Evolutionary conservation across 2,329 filamentous ascomycete genomes (phyloP), one percentile per base, ranked within the genome.

Genomic region (Bipolaris sorokiniana): DNA sequence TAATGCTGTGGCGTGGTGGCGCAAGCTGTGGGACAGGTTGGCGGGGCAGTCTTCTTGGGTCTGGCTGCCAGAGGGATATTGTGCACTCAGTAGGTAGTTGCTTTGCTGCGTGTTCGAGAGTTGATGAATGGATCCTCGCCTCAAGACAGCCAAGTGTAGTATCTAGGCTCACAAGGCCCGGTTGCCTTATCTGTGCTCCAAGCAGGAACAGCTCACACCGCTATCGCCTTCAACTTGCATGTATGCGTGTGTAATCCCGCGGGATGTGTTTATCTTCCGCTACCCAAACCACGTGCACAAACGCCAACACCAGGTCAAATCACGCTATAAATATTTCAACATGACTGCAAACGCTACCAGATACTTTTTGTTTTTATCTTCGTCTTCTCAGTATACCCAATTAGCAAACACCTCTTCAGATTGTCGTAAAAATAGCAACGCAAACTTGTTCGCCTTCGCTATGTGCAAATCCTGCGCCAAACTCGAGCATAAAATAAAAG

Each of bases 401-500:
- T 20, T 34, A 44, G 34, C 28, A 38, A 28, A 13, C 49, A 57
- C 48, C 40, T 54, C 54, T 54, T 54, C 45, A 48, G 0, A 38
- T 54, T n/a, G 31, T 54, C 20, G 40, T 47, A 22, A 45, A 54
- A 47, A 33, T 37, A 53, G n/a, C 31, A 46, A 54, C 26, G 23
- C 23, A 20, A 37, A 33, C 18, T 51, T 28, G 1, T 28, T 48
- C 33, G 47, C 48, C 56, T 11, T 37, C 52, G 56, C 56, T 58
- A 58, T 51, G 46, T 58, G 51, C 44, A 52, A 6, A 45, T 45
- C 34, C 52, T 49, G 44, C 52, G 45, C 63, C 47, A 59, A 60
- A 56, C 31, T 54, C 34, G 61, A 59, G 47, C 63, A 61, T 57
- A 67, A 28, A 68, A 68, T 62, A 58, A 67, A 68, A 68, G 31